Conservation (phyloP, 192 early-diverging fungal genomes). For the Piromyces finnis region DNA sequence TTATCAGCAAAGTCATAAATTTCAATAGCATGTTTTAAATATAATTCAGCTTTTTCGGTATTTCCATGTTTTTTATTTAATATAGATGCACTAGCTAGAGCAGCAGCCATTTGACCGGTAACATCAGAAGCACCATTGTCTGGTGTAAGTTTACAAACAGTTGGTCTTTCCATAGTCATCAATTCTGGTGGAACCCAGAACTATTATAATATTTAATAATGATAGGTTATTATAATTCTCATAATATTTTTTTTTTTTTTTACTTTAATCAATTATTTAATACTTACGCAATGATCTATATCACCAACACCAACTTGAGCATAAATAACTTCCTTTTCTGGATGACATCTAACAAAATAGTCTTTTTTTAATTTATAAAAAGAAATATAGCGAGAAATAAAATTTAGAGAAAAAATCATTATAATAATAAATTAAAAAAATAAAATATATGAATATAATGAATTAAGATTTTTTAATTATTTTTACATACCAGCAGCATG, state of each 20-base stretch:
- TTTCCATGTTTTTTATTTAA: conserved; percentile 3
- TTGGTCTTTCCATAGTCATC: background rate
- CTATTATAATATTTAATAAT: background rate
- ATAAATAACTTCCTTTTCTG: conserved; percentile 21
- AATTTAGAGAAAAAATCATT: too few species aligned
- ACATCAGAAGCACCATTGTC: conserved; percentile 14
- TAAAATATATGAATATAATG: too few species aligned
- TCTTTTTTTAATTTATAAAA: conserved; percentile 24
- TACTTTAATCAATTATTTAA: too few species aligned
- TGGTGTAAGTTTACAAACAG: background rate
- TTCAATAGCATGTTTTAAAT: conserved; percentile 18
- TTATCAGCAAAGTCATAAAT: conserved; percentile 24
- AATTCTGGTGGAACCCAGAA: background rate
- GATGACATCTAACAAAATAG: conserved; percentile 39
- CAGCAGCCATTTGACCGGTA: conserved; percentile 27
- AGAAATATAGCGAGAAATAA: too few species aligned
- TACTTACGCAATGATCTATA: background rate
- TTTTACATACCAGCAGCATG: background rate
- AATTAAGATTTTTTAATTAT: too few species aligned
- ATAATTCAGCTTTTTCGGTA: background rate
- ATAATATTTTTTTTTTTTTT: too few species aligned
- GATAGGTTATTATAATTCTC: too few species aligned
- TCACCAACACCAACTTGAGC: conserved; percentile 16
- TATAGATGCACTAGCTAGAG: conserved; percentile 28
- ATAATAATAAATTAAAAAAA: too few species aligned